Percentiles rank a stretch among this genome's conserved stretches.
Conservation (phyloP, 179 eudicot species). For the Amaranthus tricolor region DNA sequence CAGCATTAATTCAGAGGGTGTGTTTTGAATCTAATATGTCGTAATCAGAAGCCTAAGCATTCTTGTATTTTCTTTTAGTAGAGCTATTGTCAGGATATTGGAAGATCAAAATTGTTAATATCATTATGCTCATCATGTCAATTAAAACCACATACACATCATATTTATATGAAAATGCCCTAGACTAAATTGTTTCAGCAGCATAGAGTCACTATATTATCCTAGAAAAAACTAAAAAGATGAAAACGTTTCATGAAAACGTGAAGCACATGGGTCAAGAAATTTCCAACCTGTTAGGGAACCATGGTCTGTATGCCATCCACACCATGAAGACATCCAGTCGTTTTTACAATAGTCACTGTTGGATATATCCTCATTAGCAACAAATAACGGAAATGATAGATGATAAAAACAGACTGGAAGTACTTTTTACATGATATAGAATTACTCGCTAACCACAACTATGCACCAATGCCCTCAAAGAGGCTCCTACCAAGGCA, state of each 20-base stretch:
- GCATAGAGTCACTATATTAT: not conserved
- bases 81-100: not conserved
- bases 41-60: not conserved
- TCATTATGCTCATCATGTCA: not conserved
- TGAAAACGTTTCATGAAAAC: not conserved
- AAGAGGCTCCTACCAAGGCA: too few relatives aligned
- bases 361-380: slow-evolving; percentile 20
- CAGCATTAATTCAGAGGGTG: not conserved
- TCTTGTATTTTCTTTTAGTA: not conserved
- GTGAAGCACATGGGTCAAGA: slow-evolving; percentile 9
- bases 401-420: not conserved
- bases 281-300: slow-evolving; percentile 72
- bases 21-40: not conserved
- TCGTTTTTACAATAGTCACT: slow-evolving; percentile 34
- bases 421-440: not conserved
- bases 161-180: not conserved
- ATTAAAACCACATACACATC: too few relatives aligned
- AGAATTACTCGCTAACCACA: not conserved
- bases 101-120: not conserved
- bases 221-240: not conserved
- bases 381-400: not conserved
- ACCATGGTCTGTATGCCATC: slow-evolving; percentile 99
- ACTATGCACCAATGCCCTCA: too few relatives aligned
- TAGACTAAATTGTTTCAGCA: not conserved
- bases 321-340: slow-evolving; percentile 91